A percentile compares a stretch with the other conserved stretches of the same genome.
Conservation (phyloP, 2,329 filamentous ascomycete species). For the Diaporthe amygdali region DNA sequence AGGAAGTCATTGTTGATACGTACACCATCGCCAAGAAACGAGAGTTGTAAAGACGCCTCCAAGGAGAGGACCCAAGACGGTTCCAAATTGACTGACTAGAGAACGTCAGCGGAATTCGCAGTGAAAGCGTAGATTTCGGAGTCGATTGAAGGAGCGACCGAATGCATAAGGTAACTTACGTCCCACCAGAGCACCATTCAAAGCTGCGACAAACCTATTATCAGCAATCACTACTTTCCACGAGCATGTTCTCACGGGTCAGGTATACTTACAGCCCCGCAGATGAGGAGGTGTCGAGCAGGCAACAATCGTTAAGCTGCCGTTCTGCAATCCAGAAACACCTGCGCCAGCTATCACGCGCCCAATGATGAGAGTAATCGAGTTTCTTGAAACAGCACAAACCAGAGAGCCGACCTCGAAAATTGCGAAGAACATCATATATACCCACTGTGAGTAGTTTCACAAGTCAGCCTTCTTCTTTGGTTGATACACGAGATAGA, state of each 20-base stretch:
- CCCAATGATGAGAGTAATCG: neutral
- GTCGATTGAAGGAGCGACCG: neutral
- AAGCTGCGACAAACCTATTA: neutral
- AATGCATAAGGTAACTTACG: neutral
- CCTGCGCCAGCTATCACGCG: neutral
- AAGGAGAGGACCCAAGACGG: neutral
- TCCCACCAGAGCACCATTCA: neutral
- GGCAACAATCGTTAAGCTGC: neutral
- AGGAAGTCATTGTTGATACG: neutral
- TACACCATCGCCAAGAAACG: neutral
- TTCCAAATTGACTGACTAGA: neutral
- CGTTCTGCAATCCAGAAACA: neutral
- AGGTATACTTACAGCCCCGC: neutral
- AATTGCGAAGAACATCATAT: neutral
- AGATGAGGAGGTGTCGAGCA: neutral
- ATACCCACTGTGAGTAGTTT: neutral
- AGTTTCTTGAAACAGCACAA: neutral
- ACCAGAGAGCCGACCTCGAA: neutral
- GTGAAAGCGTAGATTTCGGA: neutral
- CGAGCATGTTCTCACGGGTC: neutral
- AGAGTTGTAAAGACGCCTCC: neutral
- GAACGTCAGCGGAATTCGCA: neutral
- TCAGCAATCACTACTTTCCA: neutral
- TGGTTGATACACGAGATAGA: too few species aligned
- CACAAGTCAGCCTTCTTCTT: neutral